Evolutionary conservation across 2,329 filamentous ascomycete genomes (phyloP).

Genomic region (Pseudogymnoascus sp.): DNA sequence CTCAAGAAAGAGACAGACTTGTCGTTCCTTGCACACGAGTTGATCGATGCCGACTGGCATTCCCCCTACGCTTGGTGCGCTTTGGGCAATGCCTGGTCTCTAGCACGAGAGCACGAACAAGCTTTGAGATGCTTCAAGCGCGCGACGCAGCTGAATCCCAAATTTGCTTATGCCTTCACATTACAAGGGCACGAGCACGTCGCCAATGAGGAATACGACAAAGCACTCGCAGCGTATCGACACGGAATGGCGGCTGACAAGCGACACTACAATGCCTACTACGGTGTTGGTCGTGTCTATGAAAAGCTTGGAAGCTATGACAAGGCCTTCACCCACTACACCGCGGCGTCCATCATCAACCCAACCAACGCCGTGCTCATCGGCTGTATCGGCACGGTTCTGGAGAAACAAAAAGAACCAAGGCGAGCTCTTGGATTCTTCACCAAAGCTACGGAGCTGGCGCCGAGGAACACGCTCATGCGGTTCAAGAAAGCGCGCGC

Average conservation of each 20-base stretch:
- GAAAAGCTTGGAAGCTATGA: conserved; percentile 87
- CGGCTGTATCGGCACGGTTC: conserved; percentile 81
- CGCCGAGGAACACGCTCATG: conserved; percentile 72
- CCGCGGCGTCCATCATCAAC: conserved; percentile 80
- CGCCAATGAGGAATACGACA: conserved; percentile 93
- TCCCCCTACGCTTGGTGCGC: conserved; percentile 96
- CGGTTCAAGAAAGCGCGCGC: conserved; percentile 90
- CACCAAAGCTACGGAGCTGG: conserved; percentile 70
- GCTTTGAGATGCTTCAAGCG: conserved; percentile 91
- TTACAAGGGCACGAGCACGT: conserved; percentile 94
- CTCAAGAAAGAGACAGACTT: conserved; percentile 86
- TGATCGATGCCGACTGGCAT: conserved; percentile 78
- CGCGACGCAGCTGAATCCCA: conserved; percentile 80
- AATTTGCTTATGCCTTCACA: conserved; percentile 92
- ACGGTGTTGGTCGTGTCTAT: conserved; percentile 75
- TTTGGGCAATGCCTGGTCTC: conserved; percentile 87
- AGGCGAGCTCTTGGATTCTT: conserved; percentile 74
- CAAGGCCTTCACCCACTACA: conserved; percentile 85
- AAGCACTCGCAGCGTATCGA: conserved; percentile 80
- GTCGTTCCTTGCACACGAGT: conserved; percentile 82
- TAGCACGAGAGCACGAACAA: conserved; percentile 87
- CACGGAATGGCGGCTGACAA: conserved; percentile 77
- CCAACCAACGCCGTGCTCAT: conserved; percentile 88
- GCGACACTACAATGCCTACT: conserved; percentile 97
- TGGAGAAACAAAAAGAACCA: conserved; percentile 82